Evolutionary conservation across 345 rosid species (phyloP).

Genomic region (Carallia brachiata): DNA sequence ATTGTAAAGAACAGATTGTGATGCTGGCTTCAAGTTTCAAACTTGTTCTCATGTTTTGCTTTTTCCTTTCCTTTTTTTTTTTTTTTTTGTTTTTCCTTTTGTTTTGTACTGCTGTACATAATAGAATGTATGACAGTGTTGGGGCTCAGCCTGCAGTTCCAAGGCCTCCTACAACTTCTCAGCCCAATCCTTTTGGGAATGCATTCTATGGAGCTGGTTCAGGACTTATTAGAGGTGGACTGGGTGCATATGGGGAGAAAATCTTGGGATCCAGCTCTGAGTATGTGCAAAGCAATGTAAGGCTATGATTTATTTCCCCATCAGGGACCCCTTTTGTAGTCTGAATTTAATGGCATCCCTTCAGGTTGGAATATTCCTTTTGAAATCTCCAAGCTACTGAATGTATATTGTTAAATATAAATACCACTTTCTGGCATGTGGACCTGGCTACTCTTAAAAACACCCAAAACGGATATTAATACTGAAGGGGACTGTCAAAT

Average conservation of each 20-base stretch:
- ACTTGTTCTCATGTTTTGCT: background rate
- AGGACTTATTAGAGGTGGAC: constrained; percentile 78
- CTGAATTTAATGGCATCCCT: background rate
- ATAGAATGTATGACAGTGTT: constrained; percentile 60
- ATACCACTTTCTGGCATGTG: too few relatives aligned
- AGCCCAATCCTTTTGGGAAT: constrained; percentile 86
- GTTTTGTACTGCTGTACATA: background rate
- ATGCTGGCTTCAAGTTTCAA: background rate
- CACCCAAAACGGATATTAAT: too few relatives aligned
- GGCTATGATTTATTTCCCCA: constrained; percentile 1
- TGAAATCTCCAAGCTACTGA: too few relatives aligned
- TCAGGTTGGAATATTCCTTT: background rate
- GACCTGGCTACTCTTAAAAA: too few relatives aligned
- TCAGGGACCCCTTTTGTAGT: background rate
- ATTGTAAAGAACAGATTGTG: too few relatives aligned
- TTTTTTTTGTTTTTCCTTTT: background rate
- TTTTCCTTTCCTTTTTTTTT: background rate
- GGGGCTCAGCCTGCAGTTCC: constrained; percentile 72
- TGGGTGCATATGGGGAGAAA: constrained; percentile 90
- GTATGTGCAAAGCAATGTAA: constrained; percentile 95
- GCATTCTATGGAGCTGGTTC: constrained; percentile 92
- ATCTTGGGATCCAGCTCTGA: constrained; percentile 94
- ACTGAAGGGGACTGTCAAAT: too few relatives aligned
- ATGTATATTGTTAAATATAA: too few relatives aligned
- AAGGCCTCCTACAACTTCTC: constrained; percentile 55